phyloP scores from a whole-genome alignment of 2,329 filamentous ascomycete species.

The Thermothelomyces thermophilus region DNA sequence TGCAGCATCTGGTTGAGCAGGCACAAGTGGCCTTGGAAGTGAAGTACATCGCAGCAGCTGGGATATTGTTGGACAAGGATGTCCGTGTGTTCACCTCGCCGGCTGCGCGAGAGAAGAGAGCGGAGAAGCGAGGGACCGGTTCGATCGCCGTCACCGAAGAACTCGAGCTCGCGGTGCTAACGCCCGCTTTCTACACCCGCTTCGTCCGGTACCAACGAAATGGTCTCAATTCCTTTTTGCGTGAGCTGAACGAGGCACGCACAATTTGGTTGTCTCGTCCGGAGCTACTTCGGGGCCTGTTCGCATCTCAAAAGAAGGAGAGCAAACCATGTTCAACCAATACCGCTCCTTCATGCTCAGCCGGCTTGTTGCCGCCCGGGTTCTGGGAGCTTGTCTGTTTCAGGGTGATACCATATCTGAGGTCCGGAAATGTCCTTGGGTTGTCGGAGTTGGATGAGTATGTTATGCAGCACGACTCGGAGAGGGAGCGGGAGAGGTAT shows the following conservation, averaged over 20 bases:
- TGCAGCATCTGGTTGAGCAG: slow-evolving; percentile 43
- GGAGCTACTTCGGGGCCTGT: slow-evolving; percentile 39
- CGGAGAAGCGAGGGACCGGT: not conserved
- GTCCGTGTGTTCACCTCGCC: not conserved
- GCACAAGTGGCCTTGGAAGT: slow-evolving; percentile 29
- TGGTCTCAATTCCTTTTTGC: slow-evolving; percentile 54
- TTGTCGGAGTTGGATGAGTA: slow-evolving; percentile 47
- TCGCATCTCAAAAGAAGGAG: slow-evolving; percentile 34
- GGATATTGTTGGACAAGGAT: slow-evolving; percentile 27
- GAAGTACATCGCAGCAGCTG: slow-evolving; percentile 48
- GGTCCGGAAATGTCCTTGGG: slow-evolving; percentile 19
- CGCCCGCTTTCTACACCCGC: slow-evolving; percentile 60
- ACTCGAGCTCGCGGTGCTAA: slow-evolving; percentile 53
- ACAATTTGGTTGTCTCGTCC: slow-evolving; percentile 53
- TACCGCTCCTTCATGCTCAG: slow-evolving; percentile 32
- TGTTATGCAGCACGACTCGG: slow-evolving; percentile 33
- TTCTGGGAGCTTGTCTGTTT: slow-evolving; percentile 29
- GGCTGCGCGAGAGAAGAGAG: not conserved
- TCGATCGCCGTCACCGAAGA: slow-evolving; percentile 25
- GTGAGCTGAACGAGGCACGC: slow-evolving; percentile 51
- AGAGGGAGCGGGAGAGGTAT: slow-evolving; percentile 31
- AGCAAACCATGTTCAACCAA: slow-evolving; percentile 36
- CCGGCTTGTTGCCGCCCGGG: slow-evolving; percentile 34
- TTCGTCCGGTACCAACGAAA: slow-evolving; percentile 56
- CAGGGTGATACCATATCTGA: slow-evolving; percentile 39